phyloP scores from a whole-genome alignment of 495 filamentous ascomycete species.

The Penicillium diatomitis region DNA sequence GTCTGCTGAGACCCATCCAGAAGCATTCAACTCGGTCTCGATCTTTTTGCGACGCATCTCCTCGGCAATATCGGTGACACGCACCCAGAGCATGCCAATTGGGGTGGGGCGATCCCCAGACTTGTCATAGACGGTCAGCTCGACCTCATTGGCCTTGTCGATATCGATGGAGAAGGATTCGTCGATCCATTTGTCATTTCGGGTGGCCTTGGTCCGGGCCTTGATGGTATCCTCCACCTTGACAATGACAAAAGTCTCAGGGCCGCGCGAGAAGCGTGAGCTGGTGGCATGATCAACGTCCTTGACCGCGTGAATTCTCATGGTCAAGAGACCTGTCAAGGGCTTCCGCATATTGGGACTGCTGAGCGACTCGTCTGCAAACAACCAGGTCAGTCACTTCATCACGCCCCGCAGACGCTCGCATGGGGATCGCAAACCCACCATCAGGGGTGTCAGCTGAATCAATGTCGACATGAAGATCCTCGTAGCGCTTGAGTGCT shows the following conservation, averaged over 20 bases:
- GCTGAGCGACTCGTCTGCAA: slow-evolving; percentile 88
- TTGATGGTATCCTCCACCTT: slow-evolving; percentile 94
- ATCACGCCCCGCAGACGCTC: neutral
- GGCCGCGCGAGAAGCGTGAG: slow-evolving; percentile 75
- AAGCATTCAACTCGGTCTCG: slow-evolving; percentile 80
- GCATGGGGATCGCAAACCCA: slow-evolving; percentile 29
- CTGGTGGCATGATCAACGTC: slow-evolving; percentile 93
- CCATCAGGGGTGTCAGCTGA: slow-evolving; percentile 73
- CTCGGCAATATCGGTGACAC: slow-evolving; percentile 94
- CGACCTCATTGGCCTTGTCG: slow-evolving; percentile 97
- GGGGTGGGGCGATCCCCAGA: slow-evolving; percentile 77
- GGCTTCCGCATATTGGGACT: slow-evolving; percentile 90
- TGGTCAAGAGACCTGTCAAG: slow-evolving; percentile 76
- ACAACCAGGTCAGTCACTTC: slow-evolving; percentile 5
- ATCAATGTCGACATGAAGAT: slow-evolving; percentile 94
- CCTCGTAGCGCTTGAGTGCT: slow-evolving; percentile 92
- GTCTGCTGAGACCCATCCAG: slow-evolving; percentile 95
- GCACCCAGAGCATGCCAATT: slow-evolving; percentile 91
- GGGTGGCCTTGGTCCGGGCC: slow-evolving; percentile 76
- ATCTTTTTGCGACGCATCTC: slow-evolving; percentile 97
- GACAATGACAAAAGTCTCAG: slow-evolving; percentile 88
- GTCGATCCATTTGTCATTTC: slow-evolving; percentile 83
- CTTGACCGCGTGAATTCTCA: slow-evolving; percentile 78
- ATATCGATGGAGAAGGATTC: slow-evolving; percentile 86
- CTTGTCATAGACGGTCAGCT: slow-evolving; percentile 96